Evolutionary conservation across 148 eudicot species (phyloP).

Genomic region (Rhododendron vialii): DNA sequence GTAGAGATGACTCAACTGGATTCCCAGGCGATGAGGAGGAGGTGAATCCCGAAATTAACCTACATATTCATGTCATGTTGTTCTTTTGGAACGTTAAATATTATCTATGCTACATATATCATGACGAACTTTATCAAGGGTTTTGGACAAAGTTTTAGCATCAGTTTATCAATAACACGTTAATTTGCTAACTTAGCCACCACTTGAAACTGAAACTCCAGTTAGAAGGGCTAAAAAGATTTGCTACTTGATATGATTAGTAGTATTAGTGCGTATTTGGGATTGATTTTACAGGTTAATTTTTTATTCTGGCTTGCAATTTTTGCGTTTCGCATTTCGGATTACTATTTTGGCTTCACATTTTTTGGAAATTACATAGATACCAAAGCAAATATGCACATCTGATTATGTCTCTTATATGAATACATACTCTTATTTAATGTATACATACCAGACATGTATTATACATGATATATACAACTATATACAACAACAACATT

Average conservation of each 20-base stretch:
- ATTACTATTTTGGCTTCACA: too few relatives aligned
- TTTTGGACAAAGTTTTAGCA: not conserved
- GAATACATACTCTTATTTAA: too few relatives aligned
- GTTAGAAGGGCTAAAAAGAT: not conserved
- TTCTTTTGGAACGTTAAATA: not conserved
- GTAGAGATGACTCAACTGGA: constrained; percentile 29
- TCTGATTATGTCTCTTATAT: too few relatives aligned
- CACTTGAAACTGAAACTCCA: not conserved
- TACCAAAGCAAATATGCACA: too few relatives aligned
- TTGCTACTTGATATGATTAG: not conserved
- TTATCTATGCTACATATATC: not conserved
- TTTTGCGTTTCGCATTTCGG: too few relatives aligned
- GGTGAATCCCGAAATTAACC: constrained; percentile 24
- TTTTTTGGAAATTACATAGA: too few relatives aligned
- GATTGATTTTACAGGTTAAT: not conserved
- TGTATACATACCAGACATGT: too few relatives aligned
- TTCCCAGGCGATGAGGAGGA: constrained; percentile 41
- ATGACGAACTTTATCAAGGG: not conserved
- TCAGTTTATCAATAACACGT: not conserved
- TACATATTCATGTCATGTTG: constrained; percentile 12
- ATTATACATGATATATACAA: too few relatives aligned
- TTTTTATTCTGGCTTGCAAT: too few relatives aligned
- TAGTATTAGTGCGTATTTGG: not conserved
- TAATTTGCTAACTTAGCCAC: not conserved
- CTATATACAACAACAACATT: too few relatives aligned